Conservation (phyloP, 1,284 basidiomycete genomes). For the Trichosporon sp. region DNA sequence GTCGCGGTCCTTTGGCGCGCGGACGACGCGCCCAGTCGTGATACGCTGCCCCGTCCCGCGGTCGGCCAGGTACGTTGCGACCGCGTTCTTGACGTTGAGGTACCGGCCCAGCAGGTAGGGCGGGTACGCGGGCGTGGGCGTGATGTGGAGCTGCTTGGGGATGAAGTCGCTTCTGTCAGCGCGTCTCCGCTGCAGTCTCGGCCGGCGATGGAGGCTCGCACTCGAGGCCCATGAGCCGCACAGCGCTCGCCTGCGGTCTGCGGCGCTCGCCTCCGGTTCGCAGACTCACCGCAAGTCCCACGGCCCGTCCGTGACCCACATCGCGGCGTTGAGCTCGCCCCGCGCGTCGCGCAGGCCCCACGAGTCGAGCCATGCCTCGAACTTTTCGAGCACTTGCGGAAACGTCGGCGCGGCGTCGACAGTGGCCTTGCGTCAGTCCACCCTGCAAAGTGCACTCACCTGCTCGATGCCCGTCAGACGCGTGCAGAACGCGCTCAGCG, state of each 20-base stretch:
- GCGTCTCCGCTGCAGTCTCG: not conserved
- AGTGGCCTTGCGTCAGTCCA: constrained; percentile 57
- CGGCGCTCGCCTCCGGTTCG: not conserved
- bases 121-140: constrained; percentile 37
- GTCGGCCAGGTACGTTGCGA: constrained; percentile 25
- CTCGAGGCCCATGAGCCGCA: too few species aligned
- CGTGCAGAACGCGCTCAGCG: constrained; percentile 76
- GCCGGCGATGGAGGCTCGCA: not conserved
- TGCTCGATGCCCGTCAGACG: constrained; percentile 87
- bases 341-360: constrained; percentile 48
- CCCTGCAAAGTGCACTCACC: constrained; percentile 53
- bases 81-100: constrained; percentile 47
- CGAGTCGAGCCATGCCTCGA: constrained; percentile 63
- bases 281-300: constrained; percentile 47
- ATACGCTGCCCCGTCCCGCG: constrained; percentile 33
- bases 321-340: constrained; percentile 36
- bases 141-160: constrained; percentile 48
- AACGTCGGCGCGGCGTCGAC: constrained; percentile 76
- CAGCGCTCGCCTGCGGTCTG: too few species aligned
- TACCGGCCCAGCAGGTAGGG: constrained; percentile 43
- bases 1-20: not conserved
- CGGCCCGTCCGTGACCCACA: constrained; percentile 55
- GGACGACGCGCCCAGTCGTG: constrained; percentile 18
- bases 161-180: constrained; percentile 27
- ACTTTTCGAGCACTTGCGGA: constrained; percentile 60